Conservation (phyloP, 805 yeast genomes). For the Kodamaea kakaduensis region DNA sequence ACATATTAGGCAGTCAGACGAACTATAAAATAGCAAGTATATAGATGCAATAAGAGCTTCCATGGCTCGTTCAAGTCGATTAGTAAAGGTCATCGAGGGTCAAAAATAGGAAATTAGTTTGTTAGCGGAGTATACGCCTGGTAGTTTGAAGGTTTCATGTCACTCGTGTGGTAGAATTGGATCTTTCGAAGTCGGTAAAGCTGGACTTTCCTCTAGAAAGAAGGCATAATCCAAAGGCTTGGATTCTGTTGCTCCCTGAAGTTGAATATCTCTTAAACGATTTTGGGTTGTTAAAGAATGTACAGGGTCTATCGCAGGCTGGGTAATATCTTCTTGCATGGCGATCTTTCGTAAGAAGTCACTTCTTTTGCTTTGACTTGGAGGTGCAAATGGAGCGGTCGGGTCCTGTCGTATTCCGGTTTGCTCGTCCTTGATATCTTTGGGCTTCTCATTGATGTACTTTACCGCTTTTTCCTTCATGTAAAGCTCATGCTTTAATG, state of each 20-base stretch:
- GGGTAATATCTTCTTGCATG: slow-evolving; percentile 30
- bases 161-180: too few species aligned
- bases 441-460: slow-evolving; percentile 12
- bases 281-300: neutral
- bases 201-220: too few species aligned
- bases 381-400: neutral
- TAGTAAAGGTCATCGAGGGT: too few species aligned
- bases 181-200: too few species aligned
- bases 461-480: slow-evolving; percentile 20
- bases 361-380: slow-evolving; percentile 4
- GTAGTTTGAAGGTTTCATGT: too few species aligned
- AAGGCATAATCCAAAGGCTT: too few species aligned
- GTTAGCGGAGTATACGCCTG: too few species aligned
- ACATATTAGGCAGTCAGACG: too few species aligned
- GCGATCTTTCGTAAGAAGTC: slow-evolving; percentile 27
- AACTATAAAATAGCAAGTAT: too few species aligned
- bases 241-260: neutral
- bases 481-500: slow-evolving; percentile 19
- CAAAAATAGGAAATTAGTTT: too few species aligned
- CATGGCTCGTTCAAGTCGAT: too few species aligned
- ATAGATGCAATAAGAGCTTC: too few species aligned
- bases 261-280: slow-evolving; percentile 1
- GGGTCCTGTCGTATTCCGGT: neutral
- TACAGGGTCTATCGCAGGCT: neutral
- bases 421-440: slow-evolving; percentile 1